Conservation (phyloP, 108 stramenopile genomes). For the Nitzschia sp. region DNA sequence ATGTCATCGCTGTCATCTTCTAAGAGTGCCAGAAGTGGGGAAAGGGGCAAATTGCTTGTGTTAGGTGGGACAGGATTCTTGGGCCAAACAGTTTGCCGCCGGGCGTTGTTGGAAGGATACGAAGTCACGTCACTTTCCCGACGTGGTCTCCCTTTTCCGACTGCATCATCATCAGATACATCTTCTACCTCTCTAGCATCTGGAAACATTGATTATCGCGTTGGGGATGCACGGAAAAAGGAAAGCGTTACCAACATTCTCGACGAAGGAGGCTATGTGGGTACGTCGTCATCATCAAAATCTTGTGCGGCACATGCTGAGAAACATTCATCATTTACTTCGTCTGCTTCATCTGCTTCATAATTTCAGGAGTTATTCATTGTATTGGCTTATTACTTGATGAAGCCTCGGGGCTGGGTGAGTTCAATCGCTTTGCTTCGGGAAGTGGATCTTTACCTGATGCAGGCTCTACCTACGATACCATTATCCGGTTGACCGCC, state of each 20-base stretch:
- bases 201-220: slow-evolving; percentile 41
- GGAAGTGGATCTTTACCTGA: slow-evolving; percentile 78
- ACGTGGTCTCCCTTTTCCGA: slow-evolving; percentile 37
- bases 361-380: slow-evolving; percentile 48
- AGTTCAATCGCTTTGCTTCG: slow-evolving; percentile 67
- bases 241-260: slow-evolving; percentile 40
- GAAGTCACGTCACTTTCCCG: slow-evolving; percentile 46
- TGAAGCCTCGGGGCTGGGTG: slow-evolving; percentile 66
- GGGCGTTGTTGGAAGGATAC: slow-evolving; percentile 49
- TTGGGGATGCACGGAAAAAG: slow-evolving; percentile 44
- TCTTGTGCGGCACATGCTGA: too few relatives aligned
- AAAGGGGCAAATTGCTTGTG: slow-evolving; percentile 15
- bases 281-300: slow-evolving; percentile 10
- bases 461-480: slow-evolving; percentile 73
- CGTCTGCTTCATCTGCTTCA: too few relatives aligned
- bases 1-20: not conserved
- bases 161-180: slow-evolving; percentile 1
- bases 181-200: not conserved
- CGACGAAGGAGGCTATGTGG: slow-evolving; percentile 37
- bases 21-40: not conserved
- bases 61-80: slow-evolving; percentile 51
- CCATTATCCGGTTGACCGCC: slow-evolving; percentile 75
- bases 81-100: slow-evolving; percentile 45
- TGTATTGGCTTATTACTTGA: slow-evolving; percentile 77
- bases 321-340: too few relatives aligned